Evolutionary conservation across 2,329 filamentous ascomycete genomes (phyloP), one percentile per base, ranked within the genome.

Genomic region (Camptophora hylomeconis): DNA sequence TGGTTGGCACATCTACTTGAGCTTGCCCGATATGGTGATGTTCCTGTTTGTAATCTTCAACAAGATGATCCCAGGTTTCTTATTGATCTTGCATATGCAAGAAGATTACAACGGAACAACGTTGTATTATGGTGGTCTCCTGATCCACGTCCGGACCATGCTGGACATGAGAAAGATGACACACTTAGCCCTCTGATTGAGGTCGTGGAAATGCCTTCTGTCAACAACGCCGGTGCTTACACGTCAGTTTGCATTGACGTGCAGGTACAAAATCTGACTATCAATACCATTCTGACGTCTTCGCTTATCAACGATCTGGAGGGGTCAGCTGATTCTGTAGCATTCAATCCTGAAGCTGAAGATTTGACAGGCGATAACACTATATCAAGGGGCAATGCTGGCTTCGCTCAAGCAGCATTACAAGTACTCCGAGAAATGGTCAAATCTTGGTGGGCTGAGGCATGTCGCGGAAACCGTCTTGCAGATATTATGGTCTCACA

Each of bases 401-500:
- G 87, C 0, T 98, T 98, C 50, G 78, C 87, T n/a, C 80, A 83
- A 27, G 84, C 87, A 3, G 82, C 84, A 31, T 80, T 95, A 4
- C 70, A 77, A 5, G 89, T 98, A 1, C 65, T 99, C 3, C 78
- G 89, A 9, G 92, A 95, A 45, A 94, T 99, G 86, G 89, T 99
- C 44, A 93, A 94, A 53, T 72, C 81, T 3, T 99, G 92, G 92
- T 98, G 89, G 89, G 70, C 78, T 1, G 87, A 98, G 53, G 92
- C 89, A 5, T 89, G 82, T 50, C 75, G 73, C 37, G 83, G 84
- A 20, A 92, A 81, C 45, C 78, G 73, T 21, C 94, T 98, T 83
- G 92, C 92, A 1, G 89, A 98, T 55, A 75, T 95, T 31, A 83
- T 99, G 65, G 89, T 99, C 1, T 86, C 93, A 49, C 87, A 98